Percentiles rank a stretch among this genome's conserved stretches.
phyloP scores from a whole-genome alignment of 1,284 basidiomycete genomes.

The Ganoderma meredithae region DNA sequence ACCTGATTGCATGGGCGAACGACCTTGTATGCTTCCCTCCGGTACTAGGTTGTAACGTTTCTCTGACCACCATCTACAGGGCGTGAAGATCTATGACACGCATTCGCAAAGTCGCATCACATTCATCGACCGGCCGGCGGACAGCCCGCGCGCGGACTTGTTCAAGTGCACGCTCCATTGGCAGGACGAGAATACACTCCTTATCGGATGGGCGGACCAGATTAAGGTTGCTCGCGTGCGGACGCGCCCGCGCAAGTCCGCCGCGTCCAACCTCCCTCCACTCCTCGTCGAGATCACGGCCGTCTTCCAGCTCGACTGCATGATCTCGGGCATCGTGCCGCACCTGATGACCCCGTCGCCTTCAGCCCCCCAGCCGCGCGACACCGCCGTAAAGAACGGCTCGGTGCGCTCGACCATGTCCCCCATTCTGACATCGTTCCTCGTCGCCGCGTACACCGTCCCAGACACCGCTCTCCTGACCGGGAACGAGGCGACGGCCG shows the following conservation, averaged over 20 bases:
- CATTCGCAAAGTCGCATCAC: conserved; percentile 83
- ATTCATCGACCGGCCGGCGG: conserved; percentile 84
- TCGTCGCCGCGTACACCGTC: conserved; percentile 85
- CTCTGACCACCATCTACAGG: conserved; percentile 52
- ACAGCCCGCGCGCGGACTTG: conserved; percentile 89
- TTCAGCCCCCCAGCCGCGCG: conserved; percentile 25
- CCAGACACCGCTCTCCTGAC: conserved; percentile 66
- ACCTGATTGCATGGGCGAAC: conserved; percentile 96
- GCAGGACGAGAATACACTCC: conserved; percentile 90
- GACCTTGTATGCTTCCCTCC: conserved; percentile 69
- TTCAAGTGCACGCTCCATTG: conserved; percentile 93
- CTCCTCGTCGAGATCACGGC: conserved; percentile 87
- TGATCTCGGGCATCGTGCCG: conserved; percentile 91
- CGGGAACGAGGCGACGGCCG: conserved; percentile 73
- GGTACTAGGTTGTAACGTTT: neutral
- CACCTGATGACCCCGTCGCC: conserved; percentile 59
- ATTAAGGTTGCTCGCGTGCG: conserved; percentile 92
- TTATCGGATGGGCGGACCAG: conserved; percentile 94
- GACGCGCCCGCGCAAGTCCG: conserved; percentile 58
- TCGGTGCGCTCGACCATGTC: conserved; percentile 34
- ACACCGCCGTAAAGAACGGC: conserved; percentile 32
- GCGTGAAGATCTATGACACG: conserved; percentile 94
- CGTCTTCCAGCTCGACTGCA: conserved; percentile 94
- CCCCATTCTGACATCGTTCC: conserved; percentile 69
- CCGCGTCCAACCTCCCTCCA: conserved; percentile 56